These are phyloP conservation scores for Wickerhamiella lipophila DNA, from an alignment of 805 yeast species.

Conservation along the genomic window DNA sequence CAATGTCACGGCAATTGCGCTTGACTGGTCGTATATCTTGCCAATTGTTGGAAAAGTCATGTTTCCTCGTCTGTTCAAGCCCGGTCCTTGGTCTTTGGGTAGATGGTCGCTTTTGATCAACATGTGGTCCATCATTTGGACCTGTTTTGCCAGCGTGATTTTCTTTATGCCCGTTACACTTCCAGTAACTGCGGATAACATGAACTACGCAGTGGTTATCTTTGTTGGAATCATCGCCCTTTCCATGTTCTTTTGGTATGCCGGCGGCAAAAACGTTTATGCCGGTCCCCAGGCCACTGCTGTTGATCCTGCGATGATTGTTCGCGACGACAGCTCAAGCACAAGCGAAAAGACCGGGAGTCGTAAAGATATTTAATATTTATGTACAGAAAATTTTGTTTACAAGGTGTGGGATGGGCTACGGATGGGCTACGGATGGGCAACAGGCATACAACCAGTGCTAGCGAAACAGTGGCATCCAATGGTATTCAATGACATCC, in stretches of 20 bases:
- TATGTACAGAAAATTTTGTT: too few species aligned
- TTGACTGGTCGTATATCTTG: slow-evolving; percentile 52
- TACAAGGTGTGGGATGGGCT: too few species aligned
- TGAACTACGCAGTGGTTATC: slow-evolving; percentile 25
- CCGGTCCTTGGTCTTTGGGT: slow-evolving; percentile 62
- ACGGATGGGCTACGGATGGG: too few species aligned
- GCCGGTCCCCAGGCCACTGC: slow-evolving; percentile 21
- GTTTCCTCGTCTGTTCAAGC: slow-evolving; percentile 41
- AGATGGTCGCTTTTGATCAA: slow-evolving; percentile 23
- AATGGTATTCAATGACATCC: too few species aligned
- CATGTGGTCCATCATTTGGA: slow-evolving; percentile 21
- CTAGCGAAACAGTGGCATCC: too few species aligned
- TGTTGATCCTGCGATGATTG: slow-evolving; percentile 19
- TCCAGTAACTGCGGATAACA: slow-evolving; percentile 23
- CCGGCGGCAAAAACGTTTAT: slow-evolving; percentile 21
- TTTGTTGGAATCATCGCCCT: slow-evolving; percentile 20
- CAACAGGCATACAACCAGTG: too few species aligned
- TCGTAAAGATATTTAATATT: not conserved
- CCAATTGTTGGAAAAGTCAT: slow-evolving; percentile 50
- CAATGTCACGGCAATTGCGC: slow-evolving; percentile 59
- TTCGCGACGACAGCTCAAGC: not conserved
- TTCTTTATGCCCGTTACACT: slow-evolving; percentile 23
- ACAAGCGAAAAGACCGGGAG: not conserved
- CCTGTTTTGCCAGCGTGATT: slow-evolving; percentile 19
- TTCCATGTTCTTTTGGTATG: slow-evolving; percentile 19